Evolutionary conservation across 805 yeast genomes (phyloP), one percentile per base, ranked within the genome.

Genomic region (Wickerhamiella australiensis): DNA sequence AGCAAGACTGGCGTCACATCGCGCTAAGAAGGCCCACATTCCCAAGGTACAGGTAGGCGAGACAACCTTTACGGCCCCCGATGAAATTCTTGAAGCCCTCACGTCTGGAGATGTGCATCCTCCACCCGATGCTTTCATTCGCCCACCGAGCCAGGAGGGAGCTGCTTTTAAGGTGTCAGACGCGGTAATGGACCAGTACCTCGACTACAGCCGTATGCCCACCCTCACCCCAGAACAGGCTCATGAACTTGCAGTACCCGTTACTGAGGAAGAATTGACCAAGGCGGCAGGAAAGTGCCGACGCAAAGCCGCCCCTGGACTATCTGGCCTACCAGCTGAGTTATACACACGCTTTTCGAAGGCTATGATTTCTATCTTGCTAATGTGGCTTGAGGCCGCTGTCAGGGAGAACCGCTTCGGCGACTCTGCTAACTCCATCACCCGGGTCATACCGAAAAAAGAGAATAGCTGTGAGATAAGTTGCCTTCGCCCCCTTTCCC

Each of bases 401-500:
- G 21, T 12, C 3, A n/a, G 5, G 11, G 33, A 41, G 3, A 33
- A 33, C 21, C 33, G 22, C 33, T 41, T 41, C 25, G 44, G 44
- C 12, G 21, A 23, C 7, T 15, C 17, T 8, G 20, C 29, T 22
- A 13, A 22, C 5, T 21, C 37, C 13, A 12, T 42, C 25, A 42
- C 25, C n/a, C 35, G 37, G 17, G 33, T 42, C 18, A 42, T 42
- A 11, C 46, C 46, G 11, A 42, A 42, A 17, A 7, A 17, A 3
- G 33, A 27, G n/a, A n/a, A n/a, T n/a, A n/a, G n/a, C n/a, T n/a
- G n/a, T n/a, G n/a, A n/a, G n/a, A n/a, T n/a, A n/a, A n/a, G n/a
- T n/a, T n/a, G n/a, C n/a, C n/a, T n/a, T n/a, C 29, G 43, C 3
- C 46, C 46, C 17, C n/a, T 42, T 7, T 42, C 46, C 5, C 31